Conservation (phyloP, 768 basidiomycete genomes). For the Pleurotus giganteus region DNA sequence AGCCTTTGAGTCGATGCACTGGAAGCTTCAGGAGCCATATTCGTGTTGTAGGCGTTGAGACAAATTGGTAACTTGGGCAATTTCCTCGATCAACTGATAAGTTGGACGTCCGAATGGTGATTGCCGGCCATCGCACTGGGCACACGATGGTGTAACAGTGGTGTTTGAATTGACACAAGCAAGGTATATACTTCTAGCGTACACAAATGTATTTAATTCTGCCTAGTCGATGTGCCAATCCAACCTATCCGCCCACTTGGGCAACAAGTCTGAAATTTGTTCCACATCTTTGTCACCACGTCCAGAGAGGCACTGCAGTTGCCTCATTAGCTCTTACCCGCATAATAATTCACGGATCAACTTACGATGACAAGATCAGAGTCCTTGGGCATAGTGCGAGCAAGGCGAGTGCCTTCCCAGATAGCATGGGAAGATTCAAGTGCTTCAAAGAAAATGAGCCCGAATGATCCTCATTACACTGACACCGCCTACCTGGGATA, state of each 20-base stretch:
- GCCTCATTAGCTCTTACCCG: not conserved
- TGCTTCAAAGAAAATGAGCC: slow-evolving; percentile 41
- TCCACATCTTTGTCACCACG: slow-evolving; percentile 98
- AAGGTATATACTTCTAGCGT: no score
- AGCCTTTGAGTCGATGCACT: slow-evolving; percentile 45
- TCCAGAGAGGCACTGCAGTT: slow-evolving; percentile 79
- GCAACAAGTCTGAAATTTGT: slow-evolving; percentile 90
- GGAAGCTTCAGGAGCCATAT: slow-evolving; percentile 14
- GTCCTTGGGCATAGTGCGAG: slow-evolving; percentile 81
- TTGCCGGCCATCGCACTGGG: no score
- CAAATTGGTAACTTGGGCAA: not conserved
- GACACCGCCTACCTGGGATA: slow-evolving; percentile 70
- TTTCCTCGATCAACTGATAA: not conserved
- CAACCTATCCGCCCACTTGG: slow-evolving; percentile 91
- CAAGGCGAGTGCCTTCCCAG: slow-evolving; percentile 86
- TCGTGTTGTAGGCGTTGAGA: not conserved
- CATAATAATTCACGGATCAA: slow-evolving; percentile 16
- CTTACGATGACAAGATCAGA: slow-evolving; percentile 88
- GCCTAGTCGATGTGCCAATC: slow-evolving; percentile 78
- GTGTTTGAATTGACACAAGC: no score
- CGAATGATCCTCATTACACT: not conserved
- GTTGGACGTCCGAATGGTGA: no score
- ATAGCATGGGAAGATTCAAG: slow-evolving; percentile 95
- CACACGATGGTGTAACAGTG: no score
- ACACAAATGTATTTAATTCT: not conserved